Base-by-base conservation (phyloP, 2,329 filamentous ascomycete species). In the Shiraia sp. region DNA sequence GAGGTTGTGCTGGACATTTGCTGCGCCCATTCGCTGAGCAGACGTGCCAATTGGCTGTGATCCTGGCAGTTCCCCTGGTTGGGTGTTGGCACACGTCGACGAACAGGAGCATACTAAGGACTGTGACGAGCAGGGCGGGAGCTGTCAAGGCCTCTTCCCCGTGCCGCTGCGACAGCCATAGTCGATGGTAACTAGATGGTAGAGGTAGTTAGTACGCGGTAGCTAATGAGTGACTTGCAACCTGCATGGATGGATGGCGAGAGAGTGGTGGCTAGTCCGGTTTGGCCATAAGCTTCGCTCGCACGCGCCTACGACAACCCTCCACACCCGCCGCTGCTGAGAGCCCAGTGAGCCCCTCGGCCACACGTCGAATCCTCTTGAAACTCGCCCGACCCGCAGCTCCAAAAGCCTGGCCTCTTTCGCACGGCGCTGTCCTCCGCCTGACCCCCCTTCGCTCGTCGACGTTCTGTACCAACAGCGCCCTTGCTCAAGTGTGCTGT, bases 221-320 rank as follows among this genome's bases (percentile, higher is more conserved):
- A n/a, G n/a, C n/a, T n/a, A n/a, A n/a, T n/a, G n/a, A n/a, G n/a
- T n/a, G n/a, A n/a, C n/a, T n/a, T n/a, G n/a, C n/a, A n/a, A n/a
- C n/a, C n/a, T n/a, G n/a, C n/a, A n/a, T n/a, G n/a, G n/a, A n/a
- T n/a, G n/a, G n/a, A n/a, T n/a, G n/a, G n/a, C n/a, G n/a, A n/a
- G n/a, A n/a, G n/a, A n/a, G n/a, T n/a, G n/a, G n/a, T n/a, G n/a
- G n/a, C n/a, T n/a, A n/a, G n/a, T n/a, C 46, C 51, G 52, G 50
- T 42, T 47, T 58, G 40, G 50, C 51, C 57, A 52, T 58, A 65
- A 61, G 64, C 57, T 55, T 58, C 34, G 47, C 54, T 55, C 53
- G n/a, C n/a, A n/a, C n/a, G n/a, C n/a, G n/a, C n/a, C n/a, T n/a
- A n/a, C n/a, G n/a, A n/a, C n/a, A n/a, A n/a, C n/a, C n/a, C 61